phyloP scores from a whole-genome alignment of 2,329 filamentous ascomycete genomes.

The Fusarium citri region DNA sequence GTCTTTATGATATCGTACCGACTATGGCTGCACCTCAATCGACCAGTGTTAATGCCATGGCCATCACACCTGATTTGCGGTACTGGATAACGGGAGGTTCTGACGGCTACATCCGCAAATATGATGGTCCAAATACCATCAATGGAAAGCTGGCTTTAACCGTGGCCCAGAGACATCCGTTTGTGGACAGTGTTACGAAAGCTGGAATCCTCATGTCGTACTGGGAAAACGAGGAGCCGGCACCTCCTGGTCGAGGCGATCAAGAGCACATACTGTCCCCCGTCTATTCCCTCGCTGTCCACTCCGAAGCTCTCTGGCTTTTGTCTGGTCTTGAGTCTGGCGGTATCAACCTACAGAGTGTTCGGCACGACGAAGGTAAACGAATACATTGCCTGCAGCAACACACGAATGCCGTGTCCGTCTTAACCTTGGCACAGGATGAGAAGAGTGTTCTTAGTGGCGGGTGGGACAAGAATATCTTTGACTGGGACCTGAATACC shows the following conservation, averaged over 20 bases:
- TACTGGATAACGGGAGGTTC: constrained; percentile 95
- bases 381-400: constrained; percentile 83
- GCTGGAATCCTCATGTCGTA: constrained; percentile 95
- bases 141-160: constrained; percentile 95
- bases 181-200: constrained; percentile 97
- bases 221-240: constrained; percentile 95
- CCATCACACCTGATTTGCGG: constrained; percentile 91
- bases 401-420: constrained; percentile 92
- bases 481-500: constrained; percentile 95
- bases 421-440: constrained; percentile 82
- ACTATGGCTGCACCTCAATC: constrained; percentile 97
- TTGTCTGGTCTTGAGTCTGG: constrained; percentile 91
- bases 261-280: constrained; percentile 80
- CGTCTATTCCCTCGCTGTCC: constrained; percentile 92
- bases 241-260: constrained; percentile 56
- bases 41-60: constrained; percentile 93
- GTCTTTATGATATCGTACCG: constrained; percentile 92
- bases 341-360: constrained; percentile 91
- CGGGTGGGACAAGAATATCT: constrained; percentile 94
- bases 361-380: constrained; percentile 94
- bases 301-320: constrained; percentile 91
- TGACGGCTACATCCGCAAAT: constrained; percentile 96
- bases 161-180: constrained; percentile 94
- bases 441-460: constrained; percentile 90
- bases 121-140: constrained; percentile 93